These are phyloP conservation scores for Saccharum spontaneum DNA, from an alignment of 176 grass and related monocot genomes.

Conservation along the genomic window DNA sequence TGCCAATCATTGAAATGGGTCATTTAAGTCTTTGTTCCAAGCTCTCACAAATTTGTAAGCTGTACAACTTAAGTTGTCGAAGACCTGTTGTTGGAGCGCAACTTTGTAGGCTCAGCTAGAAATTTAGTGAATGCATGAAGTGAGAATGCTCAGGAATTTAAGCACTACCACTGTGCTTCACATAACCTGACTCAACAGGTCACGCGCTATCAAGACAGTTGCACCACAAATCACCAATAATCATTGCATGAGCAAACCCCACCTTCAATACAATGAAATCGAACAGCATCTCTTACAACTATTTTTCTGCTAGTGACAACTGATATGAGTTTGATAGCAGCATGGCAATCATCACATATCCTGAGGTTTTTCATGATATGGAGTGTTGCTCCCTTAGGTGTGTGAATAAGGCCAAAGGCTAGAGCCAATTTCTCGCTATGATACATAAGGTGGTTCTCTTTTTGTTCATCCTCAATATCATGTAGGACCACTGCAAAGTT, in stretches of 20 bases:
- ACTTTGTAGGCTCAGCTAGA: not conserved
- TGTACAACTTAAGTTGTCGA: not conserved
- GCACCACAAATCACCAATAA: conserved; percentile 54
- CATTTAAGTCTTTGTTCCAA: not conserved
- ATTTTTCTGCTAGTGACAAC: conserved; percentile 50
- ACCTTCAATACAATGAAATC: conserved; percentile 70
- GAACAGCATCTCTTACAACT: conserved; percentile 68
- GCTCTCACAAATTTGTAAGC: not conserved
- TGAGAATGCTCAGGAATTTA: not conserved
- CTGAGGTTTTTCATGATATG: conserved; percentile 70
- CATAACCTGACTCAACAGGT: not conserved
- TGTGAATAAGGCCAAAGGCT: conserved; percentile 58
- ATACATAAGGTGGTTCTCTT: conserved; percentile 78
- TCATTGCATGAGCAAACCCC: conserved; percentile 71
- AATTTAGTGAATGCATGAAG: not conserved
- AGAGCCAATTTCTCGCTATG: conserved; percentile 76
- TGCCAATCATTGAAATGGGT: not conserved
- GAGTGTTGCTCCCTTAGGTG: conserved; percentile 50
- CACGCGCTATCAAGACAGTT: not conserved
- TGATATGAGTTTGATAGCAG: conserved; percentile 70
- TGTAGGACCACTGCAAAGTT: conserved; percentile 61
- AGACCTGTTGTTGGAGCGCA: not conserved
- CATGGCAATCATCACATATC: conserved; percentile 85
- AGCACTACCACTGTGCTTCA: not conserved
- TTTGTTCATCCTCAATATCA: conserved; percentile 83